These are phyloP conservation scores for Microascus cirrosus DNA, from an alignment of 2,329 filamentous ascomycete species.

Conservation along the genomic window DNA sequence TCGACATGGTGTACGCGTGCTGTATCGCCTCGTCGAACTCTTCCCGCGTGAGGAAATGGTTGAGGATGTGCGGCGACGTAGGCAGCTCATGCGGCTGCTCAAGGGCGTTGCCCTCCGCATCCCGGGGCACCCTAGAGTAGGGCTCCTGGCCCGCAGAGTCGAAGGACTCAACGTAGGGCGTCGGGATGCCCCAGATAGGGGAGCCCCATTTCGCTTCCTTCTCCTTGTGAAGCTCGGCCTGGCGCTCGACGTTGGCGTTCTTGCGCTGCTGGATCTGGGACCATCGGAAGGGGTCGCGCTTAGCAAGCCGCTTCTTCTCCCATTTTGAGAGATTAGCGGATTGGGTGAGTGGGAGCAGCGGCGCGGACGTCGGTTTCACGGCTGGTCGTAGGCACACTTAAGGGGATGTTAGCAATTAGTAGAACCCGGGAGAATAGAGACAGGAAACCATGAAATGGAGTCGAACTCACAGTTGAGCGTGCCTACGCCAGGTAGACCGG, in stretches of 20 bases:
- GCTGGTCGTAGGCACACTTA: constrained; percentile 51
- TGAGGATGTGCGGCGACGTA: constrained; percentile 47
- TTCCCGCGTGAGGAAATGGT: constrained; percentile 60
- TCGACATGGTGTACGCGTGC: constrained; percentile 57
- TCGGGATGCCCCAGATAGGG: constrained; percentile 66
- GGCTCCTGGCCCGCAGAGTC: constrained; percentile 47
- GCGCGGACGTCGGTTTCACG: constrained; percentile 28
- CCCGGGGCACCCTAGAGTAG: constrained; percentile 21
- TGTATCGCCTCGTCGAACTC: constrained; percentile 58
- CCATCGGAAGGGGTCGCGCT: constrained; percentile 72
- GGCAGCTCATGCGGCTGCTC: constrained; percentile 29
- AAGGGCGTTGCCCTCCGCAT: constrained; percentile 28
- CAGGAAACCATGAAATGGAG: not conserved
- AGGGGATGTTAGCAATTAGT: constrained; percentile 9
- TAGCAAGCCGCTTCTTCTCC: constrained; percentile 53
- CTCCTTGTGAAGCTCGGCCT: constrained; percentile 54
- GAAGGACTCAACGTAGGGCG: constrained; percentile 76
- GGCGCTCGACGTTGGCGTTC: constrained; percentile 68
- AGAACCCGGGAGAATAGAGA: not conserved
- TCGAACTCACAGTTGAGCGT: constrained; percentile 44
- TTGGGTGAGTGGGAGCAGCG: constrained; percentile 48
- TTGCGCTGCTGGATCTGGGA: constrained; percentile 76
- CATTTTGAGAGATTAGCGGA: constrained; percentile 51
- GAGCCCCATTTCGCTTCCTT: constrained; percentile 59
- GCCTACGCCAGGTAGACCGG: constrained; percentile 46